A percentile compares a stretch with the other conserved stretches of the same genome.
Conservation (phyloP, 1,284 basidiomycete genomes). For the Grifola frondosa region DNA sequence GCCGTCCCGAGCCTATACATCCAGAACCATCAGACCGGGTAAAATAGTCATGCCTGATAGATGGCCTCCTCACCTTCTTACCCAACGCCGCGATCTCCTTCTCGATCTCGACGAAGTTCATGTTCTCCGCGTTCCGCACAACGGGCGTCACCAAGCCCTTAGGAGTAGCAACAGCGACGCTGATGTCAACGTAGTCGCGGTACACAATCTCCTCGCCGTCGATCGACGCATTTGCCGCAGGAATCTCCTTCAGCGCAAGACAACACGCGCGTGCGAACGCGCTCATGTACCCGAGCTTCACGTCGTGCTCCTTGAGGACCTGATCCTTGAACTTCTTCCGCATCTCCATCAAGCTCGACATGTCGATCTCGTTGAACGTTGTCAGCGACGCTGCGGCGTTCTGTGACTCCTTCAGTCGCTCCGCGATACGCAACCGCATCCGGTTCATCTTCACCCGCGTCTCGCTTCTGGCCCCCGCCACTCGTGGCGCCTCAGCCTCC, state of each 20-base stretch:
- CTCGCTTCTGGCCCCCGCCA: slow-evolving; percentile 72
- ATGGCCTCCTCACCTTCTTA: slow-evolving; percentile 75
- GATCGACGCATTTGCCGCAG: slow-evolving; percentile 92
- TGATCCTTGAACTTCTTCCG: slow-evolving; percentile 95
- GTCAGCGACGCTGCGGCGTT: slow-evolving; percentile 96
- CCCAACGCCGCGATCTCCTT: slow-evolving; percentile 88
- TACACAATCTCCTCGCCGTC: slow-evolving; percentile 96
- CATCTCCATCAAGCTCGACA: slow-evolving; percentile 94
- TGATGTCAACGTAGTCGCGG: slow-evolving; percentile 91
- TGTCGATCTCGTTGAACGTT: slow-evolving; percentile 99
- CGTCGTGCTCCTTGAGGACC: slow-evolving; percentile 88
- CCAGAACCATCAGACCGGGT: background rate
- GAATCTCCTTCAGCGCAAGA: slow-evolving; percentile 90
- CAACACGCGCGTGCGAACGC: slow-evolving; percentile 90
- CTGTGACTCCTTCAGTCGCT: slow-evolving; percentile 97
- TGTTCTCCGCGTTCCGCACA: slow-evolving; percentile 85
- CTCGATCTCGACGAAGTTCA: slow-evolving; percentile 93
- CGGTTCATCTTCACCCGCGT: slow-evolving; percentile 97
- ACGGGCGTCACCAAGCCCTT: slow-evolving; percentile 98
- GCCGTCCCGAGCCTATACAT: slow-evolving; percentile 79
- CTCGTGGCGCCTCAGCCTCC: slow-evolving; percentile 37
- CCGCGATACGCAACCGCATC: slow-evolving; percentile 96
- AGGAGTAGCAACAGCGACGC: slow-evolving; percentile 95
- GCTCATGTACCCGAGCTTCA: slow-evolving; percentile 99
- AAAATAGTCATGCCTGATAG: too few species aligned